Percentiles rank a stretch among this genome's conserved stretches.
Evolutionary conservation across 331 rosid species (phyloP).

Genomic region (Stylosanthes scabra): DNA sequence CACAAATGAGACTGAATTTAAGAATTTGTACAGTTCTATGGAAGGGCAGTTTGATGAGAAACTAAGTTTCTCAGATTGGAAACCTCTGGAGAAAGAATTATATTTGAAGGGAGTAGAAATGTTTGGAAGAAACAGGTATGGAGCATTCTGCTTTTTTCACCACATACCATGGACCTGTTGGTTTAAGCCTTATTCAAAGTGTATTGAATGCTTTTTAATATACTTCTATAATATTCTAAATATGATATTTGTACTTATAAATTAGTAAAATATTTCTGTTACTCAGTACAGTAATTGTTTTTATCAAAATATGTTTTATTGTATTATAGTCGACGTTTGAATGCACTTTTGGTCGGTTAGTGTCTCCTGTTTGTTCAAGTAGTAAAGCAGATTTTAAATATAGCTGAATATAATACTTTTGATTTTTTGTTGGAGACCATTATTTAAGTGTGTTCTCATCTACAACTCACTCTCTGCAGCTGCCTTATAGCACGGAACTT

Average conservation of each 20-base stretch:
- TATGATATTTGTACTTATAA: constrained; percentile 1
- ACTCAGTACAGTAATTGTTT: neutral
- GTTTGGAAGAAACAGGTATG: constrained; percentile 89
- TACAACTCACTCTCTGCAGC: constrained; percentile 53
- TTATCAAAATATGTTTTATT: neutral
- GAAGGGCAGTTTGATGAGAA: constrained; percentile 41
- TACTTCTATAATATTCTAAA: neutral
- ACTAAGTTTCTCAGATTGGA: constrained; percentile 59
- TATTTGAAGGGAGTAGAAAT: constrained; percentile 87
- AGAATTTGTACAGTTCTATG: constrained; percentile 45
- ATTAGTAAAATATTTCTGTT: constrained; percentile 6
- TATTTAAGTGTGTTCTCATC: constrained; percentile 26
- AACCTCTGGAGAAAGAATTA: constrained; percentile 73
- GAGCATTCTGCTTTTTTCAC: constrained; percentile 14
- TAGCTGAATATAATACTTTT: neutral
- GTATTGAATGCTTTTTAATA: neutral
- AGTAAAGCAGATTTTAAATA: neutral
- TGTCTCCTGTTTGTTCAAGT: neutral
- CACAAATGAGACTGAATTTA: constrained; percentile 41
- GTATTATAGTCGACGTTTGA: constrained; percentile 17
- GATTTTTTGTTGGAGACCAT: neutral
- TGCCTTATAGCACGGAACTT: constrained; percentile 86
- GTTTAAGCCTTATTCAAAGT: neutral
- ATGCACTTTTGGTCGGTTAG: neutral
- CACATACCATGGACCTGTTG: constrained; percentile 4